A percentile compares a stretch with the other conserved stretches of the same genome.
phyloP scores from a whole-genome alignment of 2,329 filamentous ascomycete species.

The Monosporascus sp. region DNA sequence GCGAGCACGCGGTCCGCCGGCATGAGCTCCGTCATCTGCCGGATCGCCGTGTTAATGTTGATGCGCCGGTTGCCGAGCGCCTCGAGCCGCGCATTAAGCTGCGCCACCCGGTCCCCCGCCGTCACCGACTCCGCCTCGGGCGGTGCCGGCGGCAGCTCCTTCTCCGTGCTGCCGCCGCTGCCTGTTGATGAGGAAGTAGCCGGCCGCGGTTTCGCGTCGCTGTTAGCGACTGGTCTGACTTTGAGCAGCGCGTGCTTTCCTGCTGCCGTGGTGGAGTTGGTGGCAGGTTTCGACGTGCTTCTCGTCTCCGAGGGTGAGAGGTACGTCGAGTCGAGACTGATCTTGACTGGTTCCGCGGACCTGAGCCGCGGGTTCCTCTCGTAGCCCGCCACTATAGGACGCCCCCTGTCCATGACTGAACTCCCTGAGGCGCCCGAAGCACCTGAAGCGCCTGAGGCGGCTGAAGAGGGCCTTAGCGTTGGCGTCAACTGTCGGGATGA shows the following conservation, averaged over 20 bases:
- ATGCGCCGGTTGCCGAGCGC: conserved; percentile 60
- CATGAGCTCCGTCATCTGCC: conserved; percentile 74
- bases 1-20: conserved; percentile 64
- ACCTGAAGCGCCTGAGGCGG: not conserved
- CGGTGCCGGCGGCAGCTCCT: conserved; percentile 57
- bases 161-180: conserved; percentile 33
- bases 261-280: too few species aligned
- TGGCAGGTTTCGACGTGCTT: not conserved
- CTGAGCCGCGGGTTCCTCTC: conserved; percentile 13
- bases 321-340: conserved; percentile 25
- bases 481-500: conserved; percentile 21
- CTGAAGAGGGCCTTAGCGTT: not conserved
- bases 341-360: conserved; percentile 22
- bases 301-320: conserved; percentile 2
- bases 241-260: too few species aligned
- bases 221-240: too few species aligned
- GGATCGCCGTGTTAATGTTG: conserved; percentile 68
- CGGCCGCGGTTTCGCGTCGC: not conserved
- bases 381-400: conserved; percentile 27
- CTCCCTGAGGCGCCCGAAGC: conserved; percentile 5
- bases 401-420: conserved; percentile 35
- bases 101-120: conserved; percentile 58
- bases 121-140: conserved; percentile 45
- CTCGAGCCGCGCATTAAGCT: conserved; percentile 61
- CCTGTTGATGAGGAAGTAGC: not conserved